Evolutionary conservation across 768 basidiomycete genomes (phyloP), one percentile per base, ranked within the genome.

Genomic region (Tylopilus balloui): DNA sequence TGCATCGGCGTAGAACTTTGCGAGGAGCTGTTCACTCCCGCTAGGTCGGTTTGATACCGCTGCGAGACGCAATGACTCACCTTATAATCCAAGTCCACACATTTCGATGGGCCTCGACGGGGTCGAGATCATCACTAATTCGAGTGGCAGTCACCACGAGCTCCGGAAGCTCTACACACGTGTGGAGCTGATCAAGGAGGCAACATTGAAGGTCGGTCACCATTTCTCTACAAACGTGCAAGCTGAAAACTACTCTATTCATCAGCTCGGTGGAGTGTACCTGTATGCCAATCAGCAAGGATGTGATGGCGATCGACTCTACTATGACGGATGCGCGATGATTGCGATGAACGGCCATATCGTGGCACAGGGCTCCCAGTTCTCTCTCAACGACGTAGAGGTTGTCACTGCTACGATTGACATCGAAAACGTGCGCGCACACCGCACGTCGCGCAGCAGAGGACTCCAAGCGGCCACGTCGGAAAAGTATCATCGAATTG

Each of bases 271-370:
- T 10, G 96, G 96, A 3, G 82, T 97, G 45, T 99, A 99, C 69
- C 78, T 99, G 7, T 99, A 99, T 60, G 92, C 96, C 9, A 99
- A 99, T 64, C 96, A 99, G 61, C 95, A 96, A 73, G 96, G 96
- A 6, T 99, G 96, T 62, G 96, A 99, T 60, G 96, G 96, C 1
- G 96, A 99, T 65, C 81, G 96, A 25, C 76, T 98, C 0, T 99
- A 98, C 74, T 99, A 97, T 64, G 96, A 99, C 58, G 96, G 96
- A 25, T 96, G 91, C 55, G 87, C 92, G 27, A 81, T 98, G 79
- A 97, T 99, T 59, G 93, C 91, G 9, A 79, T 94, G 51, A 99
- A 99, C 69, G 96, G 96, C 5, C 78, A 78, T 24, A 79, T 98
- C 48, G 75, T 98, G 17, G 93, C 96, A 1, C 95, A 98, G 68